These are phyloP conservation scores for Penicillium maclennaniae DNA, from an alignment of 495 filamentous ascomycete species.

Conservation along the genomic window DNA sequence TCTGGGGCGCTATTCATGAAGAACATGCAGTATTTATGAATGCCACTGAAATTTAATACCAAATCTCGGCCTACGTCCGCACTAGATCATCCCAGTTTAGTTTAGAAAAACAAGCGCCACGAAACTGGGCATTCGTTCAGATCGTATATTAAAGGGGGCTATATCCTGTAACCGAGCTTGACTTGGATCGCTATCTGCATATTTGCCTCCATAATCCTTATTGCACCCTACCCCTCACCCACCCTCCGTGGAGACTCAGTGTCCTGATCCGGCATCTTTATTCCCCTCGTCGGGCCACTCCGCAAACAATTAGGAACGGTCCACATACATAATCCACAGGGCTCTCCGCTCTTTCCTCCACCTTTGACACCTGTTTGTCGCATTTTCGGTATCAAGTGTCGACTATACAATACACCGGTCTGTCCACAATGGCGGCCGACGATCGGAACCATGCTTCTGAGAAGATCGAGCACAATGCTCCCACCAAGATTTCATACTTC, in stretches of 20 bases:
- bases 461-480: constrained; percentile 27
- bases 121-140: background rate
- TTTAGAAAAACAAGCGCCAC: constrained; percentile 8
- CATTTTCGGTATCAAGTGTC: background rate
- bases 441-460: constrained; percentile 22
- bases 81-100: background rate
- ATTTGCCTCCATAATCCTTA: background rate
- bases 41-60: background rate
- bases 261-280: constrained; percentile 6
- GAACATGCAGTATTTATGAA: constrained; percentile 10
- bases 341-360: background rate
- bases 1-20: background rate
- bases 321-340: background rate
- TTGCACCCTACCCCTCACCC: background rate
- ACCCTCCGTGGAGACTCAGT: background rate
- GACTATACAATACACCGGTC: background rate
- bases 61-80: constrained; percentile 5
- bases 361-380: background rate
- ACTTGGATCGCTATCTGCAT: background rate
- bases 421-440: constrained; percentile 30
- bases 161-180: background rate
- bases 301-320: constrained; percentile 5
- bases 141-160: constrained; percentile 2
- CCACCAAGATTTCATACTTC: constrained; percentile 42
- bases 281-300: background rate